Evolutionary conservation across 177 flowering plant genomes (phyloP).

Genomic region (Vitis hybrid): DNA sequence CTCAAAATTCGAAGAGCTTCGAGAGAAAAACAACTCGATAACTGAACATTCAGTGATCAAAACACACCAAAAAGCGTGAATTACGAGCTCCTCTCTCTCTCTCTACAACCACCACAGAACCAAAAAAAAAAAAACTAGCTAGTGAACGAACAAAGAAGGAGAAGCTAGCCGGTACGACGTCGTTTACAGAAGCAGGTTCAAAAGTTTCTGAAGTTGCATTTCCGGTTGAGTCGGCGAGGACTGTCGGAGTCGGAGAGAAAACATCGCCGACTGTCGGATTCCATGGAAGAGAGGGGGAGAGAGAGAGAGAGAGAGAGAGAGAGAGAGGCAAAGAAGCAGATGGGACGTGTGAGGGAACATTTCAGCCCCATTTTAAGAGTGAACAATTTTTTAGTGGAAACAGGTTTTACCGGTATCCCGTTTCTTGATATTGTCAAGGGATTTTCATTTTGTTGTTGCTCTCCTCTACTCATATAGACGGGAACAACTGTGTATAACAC

Average conservation of each 20-base stretch:
- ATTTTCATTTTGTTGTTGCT: conserved; percentile 7
- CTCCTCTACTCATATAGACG: neutral
- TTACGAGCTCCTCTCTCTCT: neutral
- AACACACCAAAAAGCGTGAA: neutral
- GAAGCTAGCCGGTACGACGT: too few relatives aligned
- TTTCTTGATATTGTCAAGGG: conserved; percentile 7
- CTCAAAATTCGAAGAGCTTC: neutral
- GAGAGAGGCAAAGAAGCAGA: conserved; percentile 16
- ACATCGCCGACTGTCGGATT: conserved; percentile 19
- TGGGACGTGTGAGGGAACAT: conserved; percentile 38
- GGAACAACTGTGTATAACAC: conserved; percentile 6
- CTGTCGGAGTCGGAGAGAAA: conserved; percentile 8
- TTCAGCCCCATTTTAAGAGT: conserved; percentile 28
- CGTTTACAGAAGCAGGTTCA: too few relatives aligned
- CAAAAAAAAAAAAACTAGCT: too few relatives aligned
- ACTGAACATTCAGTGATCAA: too few relatives aligned
- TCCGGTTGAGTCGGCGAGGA: conserved; percentile 1
- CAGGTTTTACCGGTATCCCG: conserved; percentile 24
- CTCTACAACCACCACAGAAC: neutral
- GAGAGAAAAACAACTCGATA: too few relatives aligned
- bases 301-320: conserved; percentile 7
- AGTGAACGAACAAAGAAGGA: neutral
- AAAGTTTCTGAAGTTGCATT: neutral
- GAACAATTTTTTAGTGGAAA: conserved; percentile 18
- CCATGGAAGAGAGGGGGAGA: conserved; percentile 3